Conservation (phyloP, 805 yeast species). For the Tanozyma kutaoensis region DNA sequence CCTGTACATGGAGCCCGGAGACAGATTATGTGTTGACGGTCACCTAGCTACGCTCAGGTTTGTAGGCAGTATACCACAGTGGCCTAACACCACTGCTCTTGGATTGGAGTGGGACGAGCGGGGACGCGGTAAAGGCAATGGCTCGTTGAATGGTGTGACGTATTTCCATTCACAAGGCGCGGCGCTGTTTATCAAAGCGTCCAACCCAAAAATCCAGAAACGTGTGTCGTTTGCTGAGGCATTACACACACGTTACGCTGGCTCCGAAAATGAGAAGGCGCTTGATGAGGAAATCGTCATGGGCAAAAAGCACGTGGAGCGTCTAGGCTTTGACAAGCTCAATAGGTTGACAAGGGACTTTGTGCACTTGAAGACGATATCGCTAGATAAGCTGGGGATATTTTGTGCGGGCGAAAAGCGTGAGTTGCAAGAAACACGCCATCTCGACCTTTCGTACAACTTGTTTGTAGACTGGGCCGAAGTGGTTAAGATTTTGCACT, state of each 20-base stretch:
- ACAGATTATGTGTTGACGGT: conserved; percentile 22
- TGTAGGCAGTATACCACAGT: conserved; percentile 43
- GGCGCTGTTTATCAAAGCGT: conserved; percentile 52
- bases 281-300: conserved; percentile 22
- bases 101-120: conserved; percentile 86
- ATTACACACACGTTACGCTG: conserved; percentile 33
- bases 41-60: conserved; percentile 51
- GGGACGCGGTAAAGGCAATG: conserved; percentile 60
- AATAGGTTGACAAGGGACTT: conserved; percentile 35
- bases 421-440: neutral
- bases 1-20: too few relatives aligned
- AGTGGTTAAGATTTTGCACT: conserved; percentile 21
- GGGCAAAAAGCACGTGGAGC: conserved; percentile 47
- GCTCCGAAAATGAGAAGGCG: conserved; percentile 8
- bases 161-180: conserved; percentile 42
- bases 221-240: conserved; percentile 32
- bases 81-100: conserved; percentile 44
- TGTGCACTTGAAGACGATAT: conserved; percentile 27
- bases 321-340: conserved; percentile 52
- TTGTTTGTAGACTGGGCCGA: conserved; percentile 5
- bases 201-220: conserved; percentile 18
- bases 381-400: conserved; percentile 34
- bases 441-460: conserved; percentile 6
- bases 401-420: conserved; percentile 1
- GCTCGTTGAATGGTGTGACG: conserved; percentile 34